A percentile compares a stretch with the other conserved stretches of the same genome.
These are phyloP conservation scores for Ceratocystiopsis sp. DNA, from an alignment of 2,329 filamentous ascomycete genomes.

Conservation along the genomic window DNA sequence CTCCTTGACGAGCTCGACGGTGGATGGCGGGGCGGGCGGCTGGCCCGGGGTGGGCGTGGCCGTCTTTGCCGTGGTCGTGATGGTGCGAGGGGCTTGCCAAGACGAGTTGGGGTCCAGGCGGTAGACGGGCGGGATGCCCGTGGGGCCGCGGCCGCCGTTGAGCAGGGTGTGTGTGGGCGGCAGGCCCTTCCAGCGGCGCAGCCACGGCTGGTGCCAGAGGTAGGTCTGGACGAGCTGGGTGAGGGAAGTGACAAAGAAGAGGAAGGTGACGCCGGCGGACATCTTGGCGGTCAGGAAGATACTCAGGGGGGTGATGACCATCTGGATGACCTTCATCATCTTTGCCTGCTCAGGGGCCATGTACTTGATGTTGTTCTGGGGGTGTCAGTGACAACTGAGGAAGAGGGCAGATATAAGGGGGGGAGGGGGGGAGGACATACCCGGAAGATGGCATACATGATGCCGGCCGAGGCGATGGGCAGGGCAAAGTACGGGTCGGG, in stretches of 20 bases:
- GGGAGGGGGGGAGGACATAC: conserved; percentile 22
- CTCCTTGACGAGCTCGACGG: conserved; percentile 7
- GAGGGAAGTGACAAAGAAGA: conserved; percentile 33
- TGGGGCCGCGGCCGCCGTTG: neutral
- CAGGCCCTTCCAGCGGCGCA: conserved; percentile 23
- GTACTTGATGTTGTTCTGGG: conserved; percentile 15
- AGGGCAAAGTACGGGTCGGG: conserved; percentile 65
- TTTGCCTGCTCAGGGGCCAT: conserved; percentile 18
- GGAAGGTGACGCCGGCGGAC: conserved; percentile 38
- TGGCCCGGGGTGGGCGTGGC: conserved; percentile 6
- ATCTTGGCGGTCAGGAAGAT: conserved; percentile 28
- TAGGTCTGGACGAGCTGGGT: conserved; percentile 25
- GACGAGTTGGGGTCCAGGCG: conserved; percentile 6
- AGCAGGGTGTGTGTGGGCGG: conserved; percentile 13
- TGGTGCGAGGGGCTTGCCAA: conserved; percentile 17
- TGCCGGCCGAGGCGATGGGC: conserved; percentile 40
- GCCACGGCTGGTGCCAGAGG: conserved; percentile 22
- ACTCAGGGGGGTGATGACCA: conserved; percentile 17
- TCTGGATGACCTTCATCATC: conserved; percentile 18
- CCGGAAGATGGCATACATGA: conserved; percentile 41
- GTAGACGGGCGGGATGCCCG: neutral
- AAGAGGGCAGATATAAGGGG: neutral
- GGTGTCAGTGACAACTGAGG: neutral
- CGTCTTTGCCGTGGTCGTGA: conserved; percentile 10
- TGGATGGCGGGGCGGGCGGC: conserved; percentile 1